A percentile compares a stretch with the other conserved stretches of the same genome.
Conservation (phyloP, 305 asterid species). For the Fraxinus sp. region DNA sequence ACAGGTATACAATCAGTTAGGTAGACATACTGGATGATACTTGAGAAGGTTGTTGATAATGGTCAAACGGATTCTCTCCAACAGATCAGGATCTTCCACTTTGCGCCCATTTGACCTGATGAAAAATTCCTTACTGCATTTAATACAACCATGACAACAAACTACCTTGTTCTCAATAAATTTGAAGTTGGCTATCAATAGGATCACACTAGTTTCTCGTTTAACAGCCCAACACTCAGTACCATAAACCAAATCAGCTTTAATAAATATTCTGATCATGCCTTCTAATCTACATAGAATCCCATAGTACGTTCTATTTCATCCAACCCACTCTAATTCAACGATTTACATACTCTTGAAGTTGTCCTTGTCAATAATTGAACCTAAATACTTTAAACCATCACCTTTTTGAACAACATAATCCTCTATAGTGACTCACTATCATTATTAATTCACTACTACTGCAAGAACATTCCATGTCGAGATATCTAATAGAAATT, state of each 20-base stretch:
- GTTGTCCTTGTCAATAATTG: not conserved
- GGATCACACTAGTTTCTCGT: not conserved
- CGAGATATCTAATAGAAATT: not conserved
- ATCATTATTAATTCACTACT: not conserved
- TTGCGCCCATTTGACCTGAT: slow-evolving; percentile 80
- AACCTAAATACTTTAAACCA: not conserved
- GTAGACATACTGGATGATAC: slow-evolving; percentile 84
- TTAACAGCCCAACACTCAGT: not conserved
- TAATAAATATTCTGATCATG: not conserved
- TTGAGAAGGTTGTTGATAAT: slow-evolving; percentile 86
- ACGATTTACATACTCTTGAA: not conserved
- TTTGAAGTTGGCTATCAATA: not conserved
- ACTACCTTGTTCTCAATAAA: not conserved
- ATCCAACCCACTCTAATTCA: not conserved
- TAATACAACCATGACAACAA: not conserved
- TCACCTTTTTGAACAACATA: not conserved
- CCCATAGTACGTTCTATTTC: not conserved
- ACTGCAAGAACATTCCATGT: not conserved
- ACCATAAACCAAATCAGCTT: not conserved
- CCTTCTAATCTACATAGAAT: not conserved
- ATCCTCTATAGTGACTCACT: not conserved
- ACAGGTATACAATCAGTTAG: slow-evolving; percentile 22
- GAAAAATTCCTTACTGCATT: slow-evolving; percentile 8
- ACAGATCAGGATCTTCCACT: slow-evolving; percentile 90
- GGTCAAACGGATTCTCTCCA: slow-evolving; percentile 93